Conservation (phyloP, 2,329 filamentous ascomycete genomes). For the Xylaria multiplex region DNA sequence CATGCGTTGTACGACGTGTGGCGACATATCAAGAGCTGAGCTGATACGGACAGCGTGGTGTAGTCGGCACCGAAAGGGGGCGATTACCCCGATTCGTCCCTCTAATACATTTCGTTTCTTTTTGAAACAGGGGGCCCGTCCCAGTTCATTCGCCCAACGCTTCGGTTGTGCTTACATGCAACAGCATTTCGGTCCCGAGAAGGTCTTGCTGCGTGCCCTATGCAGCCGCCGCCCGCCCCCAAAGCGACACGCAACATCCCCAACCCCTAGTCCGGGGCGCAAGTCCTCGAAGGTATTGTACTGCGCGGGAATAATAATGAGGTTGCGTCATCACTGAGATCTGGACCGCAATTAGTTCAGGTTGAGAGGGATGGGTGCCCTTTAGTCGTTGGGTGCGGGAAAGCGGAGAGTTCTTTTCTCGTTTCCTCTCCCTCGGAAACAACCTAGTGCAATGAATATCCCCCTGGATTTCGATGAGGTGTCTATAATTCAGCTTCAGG, state of each 20-base stretch:
- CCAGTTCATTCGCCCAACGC: neutral
- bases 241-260: constrained; percentile 32
- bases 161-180: neutral
- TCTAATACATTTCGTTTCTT: neutral
- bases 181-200: constrained; percentile 29
- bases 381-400: neutral
- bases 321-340: constrained; percentile 25
- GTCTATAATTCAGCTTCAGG: constrained; percentile 4
- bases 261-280: constrained; percentile 31
- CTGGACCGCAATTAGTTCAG: neutral
- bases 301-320: neutral
- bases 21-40: too few species aligned
- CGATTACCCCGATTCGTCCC: too few species aligned
- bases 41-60: too few species aligned
- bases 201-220: neutral
- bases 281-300: neutral
- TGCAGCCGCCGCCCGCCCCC: neutral
- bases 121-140: neutral
- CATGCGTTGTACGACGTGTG: too few species aligned
- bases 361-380: neutral
- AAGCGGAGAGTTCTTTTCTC: neutral
- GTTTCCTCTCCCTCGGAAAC: neutral
- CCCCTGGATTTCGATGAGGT: too few species aligned
- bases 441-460: neutral
- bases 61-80: too few species aligned